A percentile compares a stretch with the other conserved stretches of the same genome.
phyloP scores from a whole-genome alignment of 176 grass and related monocot species.

The Neostapfia colusana region DNA sequence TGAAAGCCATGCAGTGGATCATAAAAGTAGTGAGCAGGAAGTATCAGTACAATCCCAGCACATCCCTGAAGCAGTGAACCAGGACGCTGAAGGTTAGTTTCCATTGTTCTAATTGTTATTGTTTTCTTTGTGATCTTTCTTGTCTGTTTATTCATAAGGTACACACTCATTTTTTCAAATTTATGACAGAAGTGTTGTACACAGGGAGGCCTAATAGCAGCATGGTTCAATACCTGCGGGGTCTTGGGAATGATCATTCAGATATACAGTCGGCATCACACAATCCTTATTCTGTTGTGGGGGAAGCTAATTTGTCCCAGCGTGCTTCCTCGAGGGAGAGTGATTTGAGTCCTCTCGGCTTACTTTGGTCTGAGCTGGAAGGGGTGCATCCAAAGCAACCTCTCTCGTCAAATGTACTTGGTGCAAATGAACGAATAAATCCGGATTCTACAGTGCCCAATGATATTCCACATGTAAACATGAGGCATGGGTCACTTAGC shows the following conservation, averaged over 20 bases:
- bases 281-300: constrained; percentile 41
- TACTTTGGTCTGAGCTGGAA: constrained; percentile 97
- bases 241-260: constrained; percentile 43
- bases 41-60: constrained; percentile 29
- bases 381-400: constrained; percentile 77
- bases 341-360: constrained; percentile 81
- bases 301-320: constrained; percentile 48
- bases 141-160: not conserved
- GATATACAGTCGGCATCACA: constrained; percentile 44
- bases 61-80: constrained; percentile 45
- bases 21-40: constrained; percentile 44
- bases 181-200: constrained; percentile 82
- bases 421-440: constrained; percentile 45
- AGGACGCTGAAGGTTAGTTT: constrained; percentile 65
- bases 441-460: constrained; percentile 45
- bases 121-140: not conserved
- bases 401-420: constrained; percentile 73
- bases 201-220: constrained; percentile 55
- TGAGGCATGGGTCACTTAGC: constrained; percentile 47
- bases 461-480: constrained; percentile 53
- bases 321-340: constrained; percentile 51
- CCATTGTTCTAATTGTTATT: not conserved
- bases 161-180: constrained; percentile 20
- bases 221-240: constrained; percentile 49
- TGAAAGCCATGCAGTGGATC: constrained; percentile 38